These are phyloP conservation scores for Phyllachora maydis DNA, from an alignment of 2,329 filamentous ascomycete species.

Conservation along the genomic window DNA sequence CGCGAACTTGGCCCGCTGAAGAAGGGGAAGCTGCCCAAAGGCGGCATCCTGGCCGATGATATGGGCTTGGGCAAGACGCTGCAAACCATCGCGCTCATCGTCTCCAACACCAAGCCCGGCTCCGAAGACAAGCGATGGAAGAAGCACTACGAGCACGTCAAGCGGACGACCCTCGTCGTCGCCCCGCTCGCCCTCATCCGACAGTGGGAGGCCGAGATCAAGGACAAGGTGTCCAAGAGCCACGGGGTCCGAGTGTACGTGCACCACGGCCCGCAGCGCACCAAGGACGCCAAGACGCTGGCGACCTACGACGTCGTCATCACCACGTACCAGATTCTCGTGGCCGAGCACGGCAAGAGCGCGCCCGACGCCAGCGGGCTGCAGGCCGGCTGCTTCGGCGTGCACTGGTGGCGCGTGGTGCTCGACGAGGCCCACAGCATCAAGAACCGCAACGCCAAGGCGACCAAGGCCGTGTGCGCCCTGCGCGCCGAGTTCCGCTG, in stretches of 20 bases:
- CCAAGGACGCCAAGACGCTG: slow-evolving; percentile 58
- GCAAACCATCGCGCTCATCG: slow-evolving; percentile 74
- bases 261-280: slow-evolving; percentile 74
- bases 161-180: slow-evolving; percentile 74
- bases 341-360: slow-evolving; percentile 57
- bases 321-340: slow-evolving; percentile 89
- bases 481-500: slow-evolving; percentile 75
- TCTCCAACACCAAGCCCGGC: slow-evolving; percentile 57
- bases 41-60: slow-evolving; percentile 88
- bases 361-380: slow-evolving; percentile 31
- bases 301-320: slow-evolving; percentile 85
- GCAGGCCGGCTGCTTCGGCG: slow-evolving; percentile 69
- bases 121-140: slow-evolving; percentile 38
- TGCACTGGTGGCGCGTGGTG: slow-evolving; percentile 90
- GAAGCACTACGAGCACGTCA: slow-evolving; percentile 46
- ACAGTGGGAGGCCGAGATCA: slow-evolving; percentile 91
- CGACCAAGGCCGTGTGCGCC: slow-evolving; percentile 78
- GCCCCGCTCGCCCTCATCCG: slow-evolving; percentile 86
- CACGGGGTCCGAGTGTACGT: slow-evolving; percentile 65
- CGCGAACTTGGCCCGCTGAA: slow-evolving; percentile 77
- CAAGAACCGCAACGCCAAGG: slow-evolving; percentile 94
- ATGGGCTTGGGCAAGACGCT: slow-evolving; percentile 96
- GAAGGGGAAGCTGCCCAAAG: slow-evolving; percentile 64
- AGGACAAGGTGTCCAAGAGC: slow-evolving; percentile 50
- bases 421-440: slow-evolving; percentile 95